Base-by-base conservation (phyloP, 176 grass and related monocot species). In the Ensete ventricosum region DNA sequence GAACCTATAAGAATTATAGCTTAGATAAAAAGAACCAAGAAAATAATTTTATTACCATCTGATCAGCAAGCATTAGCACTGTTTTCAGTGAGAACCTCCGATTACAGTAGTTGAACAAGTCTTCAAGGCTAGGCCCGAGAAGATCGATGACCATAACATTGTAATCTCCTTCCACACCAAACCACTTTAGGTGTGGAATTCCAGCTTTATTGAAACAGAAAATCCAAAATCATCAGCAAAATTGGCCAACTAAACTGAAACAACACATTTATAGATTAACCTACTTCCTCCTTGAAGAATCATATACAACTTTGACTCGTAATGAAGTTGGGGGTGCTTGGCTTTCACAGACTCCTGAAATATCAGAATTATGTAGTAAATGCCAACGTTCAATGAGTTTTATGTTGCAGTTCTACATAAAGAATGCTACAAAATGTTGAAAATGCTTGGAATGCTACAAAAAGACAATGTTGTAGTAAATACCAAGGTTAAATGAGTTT, bases 101-200 rank as follows among this genome's bases (percentile, higher is more conserved):
- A 64, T 84, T 92, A 73, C 90, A 92, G 75, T 92, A 92, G 63
- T 89, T 92, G 81, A 92, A 92, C 11, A 92, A 82, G 72, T 92
- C 90, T 72, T 92, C 90, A 14, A 92, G 84, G 73, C 90, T 89
- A 62, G 90, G 90, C n/a, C 90, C 90, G 0, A 92, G 86, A 82
- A 92, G 86, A 82, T 92, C 90, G 43, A 92, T 89, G 69, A 92
- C 90, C 90, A 92, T 92, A 72, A 89, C 86, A 78, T 88, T 89
- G 76, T 92, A 86, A 69, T 92, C 90, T 34, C 90, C 90, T 79
- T 92, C 90, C 24, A 92, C 83, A 8, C 86, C 84, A 22, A 92
- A 89, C 86, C 90, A 92, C 74, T 89, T 92, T 23, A 92, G 58
- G 49, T 92, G 90, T 0, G 90, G 90, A 74, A 92, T 84, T 76